Conservation (phyloP, 2,329 filamentous ascomycete genomes). For the Cladosporium halotolerans region DNA sequence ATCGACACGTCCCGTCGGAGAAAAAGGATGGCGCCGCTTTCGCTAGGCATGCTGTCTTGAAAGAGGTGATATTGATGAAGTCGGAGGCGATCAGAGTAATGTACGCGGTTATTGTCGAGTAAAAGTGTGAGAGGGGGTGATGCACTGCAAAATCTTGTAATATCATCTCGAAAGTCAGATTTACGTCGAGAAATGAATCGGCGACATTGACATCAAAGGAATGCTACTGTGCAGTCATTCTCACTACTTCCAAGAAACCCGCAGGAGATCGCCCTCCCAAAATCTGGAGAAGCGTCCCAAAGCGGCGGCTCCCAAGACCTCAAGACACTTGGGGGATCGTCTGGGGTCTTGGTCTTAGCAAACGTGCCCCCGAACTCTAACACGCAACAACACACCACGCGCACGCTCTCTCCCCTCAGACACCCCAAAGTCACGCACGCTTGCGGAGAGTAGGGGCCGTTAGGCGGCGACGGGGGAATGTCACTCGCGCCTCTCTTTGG, state of each 20-base stretch:
- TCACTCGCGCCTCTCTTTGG: not conserved
- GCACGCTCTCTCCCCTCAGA: not conserved
- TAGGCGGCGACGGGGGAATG: not conserved
- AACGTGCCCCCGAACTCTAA: not conserved
- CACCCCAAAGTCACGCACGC: slow-evolving; percentile 1
- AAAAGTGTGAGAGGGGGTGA: too few relatives aligned
- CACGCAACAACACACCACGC: slow-evolving; percentile 4
- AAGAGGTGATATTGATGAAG: not conserved
- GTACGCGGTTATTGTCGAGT: too few relatives aligned
- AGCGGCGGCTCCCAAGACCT: slow-evolving; percentile 4
- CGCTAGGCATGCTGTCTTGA: not conserved
- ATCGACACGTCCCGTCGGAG: slow-evolving; percentile 1
- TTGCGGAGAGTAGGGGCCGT: not conserved
- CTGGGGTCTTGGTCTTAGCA: slow-evolving; percentile 1
- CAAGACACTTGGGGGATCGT: slow-evolving; percentile 1
- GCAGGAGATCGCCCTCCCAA: not conserved
- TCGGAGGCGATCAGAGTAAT: too few relatives aligned
- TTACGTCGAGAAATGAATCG: too few relatives aligned
- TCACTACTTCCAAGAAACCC: not conserved
- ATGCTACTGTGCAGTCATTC: not conserved
- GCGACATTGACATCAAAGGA: too few relatives aligned
- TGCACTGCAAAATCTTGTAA: too few relatives aligned
- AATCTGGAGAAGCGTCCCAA: slow-evolving; percentile 2
- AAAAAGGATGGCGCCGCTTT: slow-evolving; percentile 1
- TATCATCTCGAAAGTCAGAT: too few relatives aligned